Conservation (phyloP, 1,139 yeast species). For the Yamadazyma taylorii region DNA sequence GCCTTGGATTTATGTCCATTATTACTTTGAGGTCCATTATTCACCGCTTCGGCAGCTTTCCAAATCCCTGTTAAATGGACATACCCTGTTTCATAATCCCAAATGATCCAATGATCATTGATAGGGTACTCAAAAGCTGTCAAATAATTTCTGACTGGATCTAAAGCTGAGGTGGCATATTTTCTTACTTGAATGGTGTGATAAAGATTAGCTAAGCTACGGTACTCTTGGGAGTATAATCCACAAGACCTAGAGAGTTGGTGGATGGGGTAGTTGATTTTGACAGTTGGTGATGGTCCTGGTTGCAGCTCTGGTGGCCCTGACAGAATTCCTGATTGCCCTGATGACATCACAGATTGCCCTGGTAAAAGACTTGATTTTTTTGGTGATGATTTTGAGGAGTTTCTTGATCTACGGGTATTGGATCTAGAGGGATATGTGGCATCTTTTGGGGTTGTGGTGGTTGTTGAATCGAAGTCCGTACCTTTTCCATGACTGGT, state of each 20-base stretch:
- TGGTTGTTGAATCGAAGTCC: too few species aligned
- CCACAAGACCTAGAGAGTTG: conserved; percentile 8
- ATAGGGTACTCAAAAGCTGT: conserved; percentile 74
- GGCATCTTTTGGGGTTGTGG: too few species aligned
- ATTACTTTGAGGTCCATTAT: conserved; percentile 3
- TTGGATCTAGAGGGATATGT: too few species aligned
- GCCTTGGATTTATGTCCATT: conserved; percentile 65
- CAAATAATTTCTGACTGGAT: conserved; percentile 55
- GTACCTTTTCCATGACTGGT: too few species aligned
- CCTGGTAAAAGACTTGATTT: too few species aligned
- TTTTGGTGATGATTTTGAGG: too few species aligned
- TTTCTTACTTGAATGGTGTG: conserved; percentile 56
- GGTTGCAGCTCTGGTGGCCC: too few species aligned
- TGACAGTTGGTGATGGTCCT: not conserved
- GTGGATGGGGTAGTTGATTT: conserved; percentile 14
- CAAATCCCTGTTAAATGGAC: conserved; percentile 91
- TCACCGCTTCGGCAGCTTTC: conserved; percentile 61
- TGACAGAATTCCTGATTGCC: too few species aligned
- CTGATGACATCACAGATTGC: too few species aligned
- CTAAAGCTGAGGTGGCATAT: conserved; percentile 70
- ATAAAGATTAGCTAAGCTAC: conserved; percentile 15
- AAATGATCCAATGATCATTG: conserved; percentile 69
- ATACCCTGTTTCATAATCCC: conserved; percentile 88
- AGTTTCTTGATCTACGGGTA: too few species aligned
- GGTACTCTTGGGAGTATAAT: conserved; percentile 9